Conservation (phyloP, 306 rosid genomes). For the Begonia fuchsioides region DNA sequence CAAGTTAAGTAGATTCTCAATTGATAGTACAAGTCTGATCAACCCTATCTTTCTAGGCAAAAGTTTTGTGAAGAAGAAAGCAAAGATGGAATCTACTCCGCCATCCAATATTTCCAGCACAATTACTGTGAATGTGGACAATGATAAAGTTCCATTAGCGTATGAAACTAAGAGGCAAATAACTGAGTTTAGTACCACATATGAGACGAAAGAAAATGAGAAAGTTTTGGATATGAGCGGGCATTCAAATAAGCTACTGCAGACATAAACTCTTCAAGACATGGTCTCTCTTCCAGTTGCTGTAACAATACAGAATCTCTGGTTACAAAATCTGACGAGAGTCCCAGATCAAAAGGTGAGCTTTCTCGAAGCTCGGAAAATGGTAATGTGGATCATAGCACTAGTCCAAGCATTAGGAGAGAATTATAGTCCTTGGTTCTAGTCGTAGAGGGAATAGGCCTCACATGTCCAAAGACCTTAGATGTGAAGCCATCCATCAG, state of each 20-base stretch:
- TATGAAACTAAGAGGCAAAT: conserved; percentile 30
- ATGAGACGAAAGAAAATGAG: conserved; percentile 29
- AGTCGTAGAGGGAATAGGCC: conserved; percentile 79
- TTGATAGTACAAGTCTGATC: conserved; percentile 35
- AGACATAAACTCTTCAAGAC: conserved; percentile 32
- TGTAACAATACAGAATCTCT: conserved; percentile 34
- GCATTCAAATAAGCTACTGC: conserved; percentile 35
- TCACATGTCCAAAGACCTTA: conserved; percentile 90
- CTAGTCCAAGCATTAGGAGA: conserved; percentile 86
- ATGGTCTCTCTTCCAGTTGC: conserved; percentile 32
- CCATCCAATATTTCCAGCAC: conserved; percentile 26
- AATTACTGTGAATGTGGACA: conserved; percentile 17
- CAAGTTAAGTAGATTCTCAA: conserved; percentile 40
- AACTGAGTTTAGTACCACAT: conserved; percentile 21
- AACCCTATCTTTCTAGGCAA: conserved; percentile 41
- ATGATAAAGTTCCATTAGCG: conserved; percentile 24
- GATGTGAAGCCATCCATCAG: conserved; percentile 79
- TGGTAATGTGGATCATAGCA: conserved; percentile 79
- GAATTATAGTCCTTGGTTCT: conserved; percentile 73
- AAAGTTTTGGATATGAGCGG: conserved; percentile 34
- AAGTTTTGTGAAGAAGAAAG: conserved; percentile 47
- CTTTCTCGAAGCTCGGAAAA: conserved; percentile 93
- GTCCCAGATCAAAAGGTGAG: conserved; percentile 71
- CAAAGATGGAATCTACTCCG: conserved; percentile 40
- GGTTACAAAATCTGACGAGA: conserved; percentile 42